Evolutionary conservation across 140 eudicot species (phyloP).

Genomic region (Bidens hawaiensis): DNA sequence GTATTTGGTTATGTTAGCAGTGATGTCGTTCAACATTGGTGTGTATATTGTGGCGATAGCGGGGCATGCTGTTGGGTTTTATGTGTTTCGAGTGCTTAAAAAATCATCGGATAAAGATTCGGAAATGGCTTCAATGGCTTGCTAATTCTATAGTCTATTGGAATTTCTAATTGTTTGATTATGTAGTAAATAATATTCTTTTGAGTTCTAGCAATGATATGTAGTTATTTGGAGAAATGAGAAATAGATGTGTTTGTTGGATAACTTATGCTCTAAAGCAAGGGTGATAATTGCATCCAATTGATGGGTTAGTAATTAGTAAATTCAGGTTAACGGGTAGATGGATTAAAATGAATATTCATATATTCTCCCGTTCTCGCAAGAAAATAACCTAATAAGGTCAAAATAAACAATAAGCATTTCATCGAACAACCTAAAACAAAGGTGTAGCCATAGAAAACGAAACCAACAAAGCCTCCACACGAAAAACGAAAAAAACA

Average conservation of each 20-base stretch:
- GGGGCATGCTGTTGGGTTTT: conserved; percentile 68
- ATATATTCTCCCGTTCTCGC: too few species aligned
- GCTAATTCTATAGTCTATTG: conserved; percentile 9
- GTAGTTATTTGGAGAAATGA: background rate
- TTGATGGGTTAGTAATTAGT: background rate
- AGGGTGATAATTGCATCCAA: background rate
- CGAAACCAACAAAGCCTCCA: too few species aligned
- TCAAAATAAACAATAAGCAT: too few species aligned
- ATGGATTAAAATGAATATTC: too few species aligned
- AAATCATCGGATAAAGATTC: conserved; percentile 27
- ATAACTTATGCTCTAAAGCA: background rate
- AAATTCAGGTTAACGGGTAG: too few species aligned
- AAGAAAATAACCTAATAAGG: too few species aligned
- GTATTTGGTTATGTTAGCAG: conserved; percentile 68
- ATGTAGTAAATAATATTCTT: conserved; percentile 8
- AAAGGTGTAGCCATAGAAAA: too few species aligned
- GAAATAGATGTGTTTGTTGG: background rate
- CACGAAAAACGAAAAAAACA: too few species aligned
- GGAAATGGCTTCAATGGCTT: conserved; percentile 49
- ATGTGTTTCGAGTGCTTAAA: conserved; percentile 42
- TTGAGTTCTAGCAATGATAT: background rate
- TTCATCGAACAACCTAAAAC: too few species aligned
- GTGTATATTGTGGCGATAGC: conserved; percentile 59
- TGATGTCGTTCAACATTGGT: conserved; percentile 77
- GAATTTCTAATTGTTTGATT: background rate